Evolutionary conservation across 2,329 filamentous ascomycete species (phyloP).

Genomic region (Beauveria asiatica): DNA sequence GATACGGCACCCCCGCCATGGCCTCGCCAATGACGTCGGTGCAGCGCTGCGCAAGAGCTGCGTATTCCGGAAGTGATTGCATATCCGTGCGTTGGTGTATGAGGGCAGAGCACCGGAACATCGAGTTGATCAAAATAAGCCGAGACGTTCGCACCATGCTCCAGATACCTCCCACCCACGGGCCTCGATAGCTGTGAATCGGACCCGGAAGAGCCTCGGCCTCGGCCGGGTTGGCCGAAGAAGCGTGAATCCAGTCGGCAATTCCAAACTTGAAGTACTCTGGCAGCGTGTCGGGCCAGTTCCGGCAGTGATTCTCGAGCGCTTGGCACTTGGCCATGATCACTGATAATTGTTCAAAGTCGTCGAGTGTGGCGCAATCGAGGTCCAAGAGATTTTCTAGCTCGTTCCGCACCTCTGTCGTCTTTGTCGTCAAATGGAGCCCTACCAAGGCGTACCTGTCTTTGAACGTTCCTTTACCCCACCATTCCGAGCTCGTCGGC

Average conservation of each 20-base stretch:
- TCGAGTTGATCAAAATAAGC: not conserved
- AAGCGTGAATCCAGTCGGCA: not conserved
- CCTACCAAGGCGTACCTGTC: slow-evolving; percentile 1
- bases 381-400: not conserved
- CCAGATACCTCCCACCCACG: slow-evolving; percentile 1
- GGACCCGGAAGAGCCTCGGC: not conserved
- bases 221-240: not conserved
- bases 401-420: not conserved
- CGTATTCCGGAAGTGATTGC: not conserved
- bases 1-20: not conserved
- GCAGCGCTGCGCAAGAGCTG: not conserved
- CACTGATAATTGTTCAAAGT: not conserved
- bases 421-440: not conserved
- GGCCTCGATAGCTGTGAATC: not conserved
- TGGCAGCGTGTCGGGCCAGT: not conserved
- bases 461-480: not conserved
- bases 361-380: not conserved
- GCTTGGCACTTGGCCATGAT: not conserved
- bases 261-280: not conserved
- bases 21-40: not conserved
- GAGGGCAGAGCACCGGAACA: not conserved
- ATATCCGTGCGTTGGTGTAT: not conserved
- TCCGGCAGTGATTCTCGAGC: not conserved
- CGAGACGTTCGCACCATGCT: not conserved
- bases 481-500: not conserved